phyloP scores from a whole-genome alignment of 1,284 basidiomycete species.

The Moniliophthora roreri region DNA sequence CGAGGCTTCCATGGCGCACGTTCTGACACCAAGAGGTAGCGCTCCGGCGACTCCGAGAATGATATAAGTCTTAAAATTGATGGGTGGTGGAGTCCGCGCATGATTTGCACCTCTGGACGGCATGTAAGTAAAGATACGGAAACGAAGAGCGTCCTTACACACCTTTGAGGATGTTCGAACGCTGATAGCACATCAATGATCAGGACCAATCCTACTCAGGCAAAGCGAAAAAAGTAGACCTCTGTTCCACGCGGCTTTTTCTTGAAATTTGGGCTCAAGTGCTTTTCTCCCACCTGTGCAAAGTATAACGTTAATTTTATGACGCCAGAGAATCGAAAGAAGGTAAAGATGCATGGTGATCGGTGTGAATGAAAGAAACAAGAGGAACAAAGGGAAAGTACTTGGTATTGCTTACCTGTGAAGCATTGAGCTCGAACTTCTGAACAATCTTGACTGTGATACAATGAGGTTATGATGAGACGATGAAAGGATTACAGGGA shows the following conservation, averaged over 20 bases:
- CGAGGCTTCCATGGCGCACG: slow-evolving; percentile 46
- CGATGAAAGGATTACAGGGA: background rate
- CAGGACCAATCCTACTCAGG: slow-evolving; percentile 26
- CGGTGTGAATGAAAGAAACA: slow-evolving; percentile 20
- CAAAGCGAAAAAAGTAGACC: slow-evolving; percentile 57
- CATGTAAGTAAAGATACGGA: background rate
- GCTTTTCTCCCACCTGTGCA: slow-evolving; percentile 83
- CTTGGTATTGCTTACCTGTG: slow-evolving; percentile 76
- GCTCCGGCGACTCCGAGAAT: slow-evolving; percentile 90
- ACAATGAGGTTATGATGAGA: slow-evolving; percentile 1
- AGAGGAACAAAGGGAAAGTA: slow-evolving; percentile 21
- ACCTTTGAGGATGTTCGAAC: slow-evolving; percentile 97
- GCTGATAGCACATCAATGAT: slow-evolving; percentile 52
- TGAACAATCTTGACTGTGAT: slow-evolving; percentile 90
- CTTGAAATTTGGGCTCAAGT: slow-evolving; percentile 91
- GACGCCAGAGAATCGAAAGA: slow-evolving; percentile 30
- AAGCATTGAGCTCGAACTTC: slow-evolving; percentile 93
- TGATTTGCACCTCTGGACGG: slow-evolving; percentile 94
- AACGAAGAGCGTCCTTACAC: slow-evolving; percentile 15
- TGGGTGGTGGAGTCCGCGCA: slow-evolving; percentile 92
- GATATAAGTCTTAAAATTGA: slow-evolving; percentile 87
- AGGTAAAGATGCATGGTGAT: slow-evolving; percentile 16
- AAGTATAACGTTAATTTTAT: slow-evolving; percentile 31
- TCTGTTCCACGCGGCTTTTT: slow-evolving; percentile 95
- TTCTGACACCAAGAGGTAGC: slow-evolving; percentile 95